Evolutionary conservation across 768 basidiomycete species (phyloP), one percentile per base, ranked within the genome.

Genomic region (Sistotremastrum suecicum): DNA sequence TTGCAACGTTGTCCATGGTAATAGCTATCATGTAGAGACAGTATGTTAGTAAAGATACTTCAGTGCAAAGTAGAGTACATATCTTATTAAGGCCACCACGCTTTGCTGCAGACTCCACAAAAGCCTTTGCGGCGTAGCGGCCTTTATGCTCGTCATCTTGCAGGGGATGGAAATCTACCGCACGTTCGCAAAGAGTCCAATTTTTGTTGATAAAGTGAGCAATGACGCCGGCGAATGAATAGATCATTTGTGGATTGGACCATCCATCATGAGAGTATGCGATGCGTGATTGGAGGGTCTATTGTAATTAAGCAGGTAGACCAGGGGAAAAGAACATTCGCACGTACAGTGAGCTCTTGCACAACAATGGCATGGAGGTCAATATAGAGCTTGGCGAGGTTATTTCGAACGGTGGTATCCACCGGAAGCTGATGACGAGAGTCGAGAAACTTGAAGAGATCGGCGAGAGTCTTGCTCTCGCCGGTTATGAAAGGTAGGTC

Each of bases 41-140:
- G 11, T 45, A 42, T 47, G 46, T 44, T 51, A 48, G 43, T 47
- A 42, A 35, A 33, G 31, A 39, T 37, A n/a, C 6, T 41, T 43
- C 34, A 12, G 30, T 38, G 20, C 32, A 39, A 31, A 46, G 40
- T 46, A 50, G 34, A 37, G 33, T 20, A 62, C 63, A 54, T 50
- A 66, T 65, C 61, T 66, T 66, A 43, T 64, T 45, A 1, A 65
- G 44, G 34, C 50, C 43, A 2, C 62, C 63, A 39, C 45, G 31
- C 37, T 53, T 50, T 3, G 48, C 30, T 28, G 50, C 50, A 6
- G 58, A 53, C 7, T 60, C 47, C 1, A 55, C 48, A 43, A 66
- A 60, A 6, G 56, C 63, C 39, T 55, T 50, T 3, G 53, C 65
- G 4, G 53, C 61, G 51, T 60, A 51, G 6, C 57, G 42, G 1